phyloP scores from a whole-genome alignment of 129 eudicot genomes.

The Cynara cardunculus region DNA sequence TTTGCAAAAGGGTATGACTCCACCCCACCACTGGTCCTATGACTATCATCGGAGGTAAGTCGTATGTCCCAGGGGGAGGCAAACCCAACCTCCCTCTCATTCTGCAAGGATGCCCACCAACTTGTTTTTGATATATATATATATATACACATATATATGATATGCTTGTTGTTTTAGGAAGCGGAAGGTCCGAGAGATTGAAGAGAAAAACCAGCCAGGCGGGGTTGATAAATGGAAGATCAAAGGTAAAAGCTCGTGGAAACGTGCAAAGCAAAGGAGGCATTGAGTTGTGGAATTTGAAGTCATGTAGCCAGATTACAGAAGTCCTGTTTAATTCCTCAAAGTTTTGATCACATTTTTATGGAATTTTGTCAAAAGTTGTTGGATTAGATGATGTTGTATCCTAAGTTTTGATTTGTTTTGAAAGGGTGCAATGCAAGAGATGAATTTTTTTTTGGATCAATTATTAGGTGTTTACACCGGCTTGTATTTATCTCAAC shows the following conservation, averaged over 20 bases:
- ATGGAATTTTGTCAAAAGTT: not conserved
- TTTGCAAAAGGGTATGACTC: not conserved
- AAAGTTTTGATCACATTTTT: not conserved
- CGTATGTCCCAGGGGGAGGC: not conserved
- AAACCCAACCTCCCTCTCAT: not conserved
- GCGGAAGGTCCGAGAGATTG: slow-evolving; percentile 86
- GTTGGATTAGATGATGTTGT: not conserved
- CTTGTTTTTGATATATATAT: not conserved
- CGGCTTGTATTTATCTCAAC: not conserved
- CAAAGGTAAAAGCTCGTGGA: slow-evolving; percentile 43
- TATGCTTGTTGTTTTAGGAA: slow-evolving; percentile 38
- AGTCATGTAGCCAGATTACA: not conserved
- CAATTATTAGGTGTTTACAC: not conserved
- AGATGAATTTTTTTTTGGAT: not conserved
- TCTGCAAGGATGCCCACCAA: not conserved
- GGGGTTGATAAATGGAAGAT: slow-evolving; percentile 87
- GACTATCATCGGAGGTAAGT: not conserved
- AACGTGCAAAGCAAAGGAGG: slow-evolving; percentile 67
- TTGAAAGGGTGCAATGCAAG: not conserved
- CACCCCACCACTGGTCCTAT: not conserved
- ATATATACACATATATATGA: no score
- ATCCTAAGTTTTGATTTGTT: not conserved
- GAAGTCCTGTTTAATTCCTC: not conserved
- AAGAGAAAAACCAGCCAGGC: slow-evolving; percentile 54
- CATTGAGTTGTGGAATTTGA: slow-evolving; percentile 13